These are phyloP conservation scores for Acrasis kona DNA, from an alignment of 78 protist genomes.

Conservation along the genomic window DNA sequence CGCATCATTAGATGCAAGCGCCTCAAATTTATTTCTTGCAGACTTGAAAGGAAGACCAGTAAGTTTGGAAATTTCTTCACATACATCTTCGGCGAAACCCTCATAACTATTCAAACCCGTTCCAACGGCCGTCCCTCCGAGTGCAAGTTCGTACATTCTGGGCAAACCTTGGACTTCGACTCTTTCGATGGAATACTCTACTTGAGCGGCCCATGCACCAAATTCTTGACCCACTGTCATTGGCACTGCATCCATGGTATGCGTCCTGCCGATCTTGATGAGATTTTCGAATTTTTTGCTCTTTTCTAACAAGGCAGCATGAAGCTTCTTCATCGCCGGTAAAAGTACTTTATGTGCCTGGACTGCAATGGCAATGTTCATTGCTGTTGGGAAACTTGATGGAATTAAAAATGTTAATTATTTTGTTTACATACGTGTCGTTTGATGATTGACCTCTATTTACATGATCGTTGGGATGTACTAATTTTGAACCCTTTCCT, in stretches of 20 bases:
- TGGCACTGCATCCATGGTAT: conserved; percentile 84
- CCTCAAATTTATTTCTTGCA: conserved; percentile 86
- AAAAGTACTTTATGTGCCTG: conserved; percentile 16
- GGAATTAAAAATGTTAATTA: too few species aligned
- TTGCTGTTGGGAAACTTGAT: conserved; percentile 92
- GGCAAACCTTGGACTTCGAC: conserved; percentile 48
- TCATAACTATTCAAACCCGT: conserved; percentile 81
- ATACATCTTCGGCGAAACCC: conserved; percentile 61
- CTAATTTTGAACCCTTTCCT: conserved; percentile 57
- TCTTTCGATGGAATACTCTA: conserved; percentile 46
- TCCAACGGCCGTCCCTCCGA: conserved; percentile 96
- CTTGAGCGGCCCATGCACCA: conserved; percentile 68
- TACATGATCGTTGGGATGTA: conserved; percentile 95
- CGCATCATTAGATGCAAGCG: conserved; percentile 85
- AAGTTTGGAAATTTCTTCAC: conserved; percentile 36
- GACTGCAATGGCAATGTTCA: conserved; percentile 84
- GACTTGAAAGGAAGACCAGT: conserved; percentile 73
- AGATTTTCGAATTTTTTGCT: conserved; percentile 39
- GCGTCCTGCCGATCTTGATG: conserved; percentile 92
- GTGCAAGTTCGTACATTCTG: conserved; percentile 60
- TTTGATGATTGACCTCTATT: conserved; percentile 84
- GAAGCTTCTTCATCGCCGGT: conserved; percentile 47
- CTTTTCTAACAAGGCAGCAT: conserved; percentile 46
- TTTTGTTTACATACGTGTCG: too few species aligned
- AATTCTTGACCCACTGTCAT: conserved; percentile 88